Percentiles rank a stretch among this genome's conserved stretches.
Evolutionary conservation across 768 basidiomycete genomes (phyloP).

Genomic region (Mycena kentingensis): DNA sequence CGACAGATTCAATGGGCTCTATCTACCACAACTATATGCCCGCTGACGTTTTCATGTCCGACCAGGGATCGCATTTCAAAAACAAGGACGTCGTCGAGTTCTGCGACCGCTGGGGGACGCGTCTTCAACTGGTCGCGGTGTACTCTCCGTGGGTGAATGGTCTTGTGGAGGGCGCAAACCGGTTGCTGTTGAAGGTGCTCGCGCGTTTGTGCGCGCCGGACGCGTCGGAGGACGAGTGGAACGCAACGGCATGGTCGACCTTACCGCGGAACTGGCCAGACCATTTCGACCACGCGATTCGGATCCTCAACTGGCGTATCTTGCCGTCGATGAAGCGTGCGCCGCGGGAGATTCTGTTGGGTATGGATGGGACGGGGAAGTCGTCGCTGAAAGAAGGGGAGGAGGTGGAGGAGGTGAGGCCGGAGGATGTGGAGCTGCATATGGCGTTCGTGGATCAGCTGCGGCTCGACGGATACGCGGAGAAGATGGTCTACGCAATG

Average conservation of each 20-base stretch:
- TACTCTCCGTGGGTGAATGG: constrained; percentile 34
- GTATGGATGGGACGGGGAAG: constrained; percentile 3
- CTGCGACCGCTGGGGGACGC: constrained; percentile 10
- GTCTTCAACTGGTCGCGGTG: constrained; percentile 15
- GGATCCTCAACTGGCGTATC: constrained; percentile 8
- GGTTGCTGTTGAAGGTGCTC: constrained; percentile 22
- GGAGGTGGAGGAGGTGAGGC: neutral
- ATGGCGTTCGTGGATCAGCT: constrained; percentile 5
- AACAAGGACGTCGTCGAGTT: constrained; percentile 19
- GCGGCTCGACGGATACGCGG: constrained; percentile 1
- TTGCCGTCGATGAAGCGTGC: constrained; percentile 9
- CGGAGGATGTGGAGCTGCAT: neutral
- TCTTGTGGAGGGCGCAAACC: constrained; percentile 27
- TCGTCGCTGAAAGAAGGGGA: neutral
- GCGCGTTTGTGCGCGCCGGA: constrained; percentile 24
- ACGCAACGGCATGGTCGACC: constrained; percentile 6
- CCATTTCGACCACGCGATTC: constrained; percentile 20
- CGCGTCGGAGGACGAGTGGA: constrained; percentile 15
- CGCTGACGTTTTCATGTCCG: constrained; percentile 24
- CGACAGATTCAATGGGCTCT: constrained; percentile 9
- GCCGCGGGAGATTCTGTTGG: constrained; percentile 25
- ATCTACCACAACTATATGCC: constrained; percentile 14
- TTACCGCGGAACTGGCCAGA: constrained; percentile 26
- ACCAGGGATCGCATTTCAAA: constrained; percentile 30
- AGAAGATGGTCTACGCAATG: neutral